Evolutionary conservation across 495 filamentous ascomycete genomes (phyloP).

Genomic region (Lentithecium fluviatile): DNA sequence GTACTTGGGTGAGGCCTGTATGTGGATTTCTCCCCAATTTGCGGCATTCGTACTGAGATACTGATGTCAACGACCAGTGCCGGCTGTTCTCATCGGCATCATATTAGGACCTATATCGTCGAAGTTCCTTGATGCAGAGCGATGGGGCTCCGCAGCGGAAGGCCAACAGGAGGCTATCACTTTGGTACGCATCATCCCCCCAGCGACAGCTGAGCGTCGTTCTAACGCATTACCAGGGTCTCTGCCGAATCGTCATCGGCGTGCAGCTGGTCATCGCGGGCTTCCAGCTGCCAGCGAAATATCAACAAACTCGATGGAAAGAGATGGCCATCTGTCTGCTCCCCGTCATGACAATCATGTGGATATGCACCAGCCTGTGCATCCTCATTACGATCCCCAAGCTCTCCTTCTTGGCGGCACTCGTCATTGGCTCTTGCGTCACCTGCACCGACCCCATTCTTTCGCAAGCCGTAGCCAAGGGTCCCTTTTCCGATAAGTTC

Average conservation of each 20-base stretch:
- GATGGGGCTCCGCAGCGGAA: constrained; percentile 22
- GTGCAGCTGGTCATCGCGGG: constrained; percentile 27
- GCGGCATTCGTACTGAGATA: too few species aligned
- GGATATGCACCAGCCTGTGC: constrained; percentile 27
- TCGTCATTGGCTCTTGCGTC: constrained; percentile 62
- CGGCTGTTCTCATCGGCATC: constrained; percentile 11
- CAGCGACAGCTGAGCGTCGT: not conserved
- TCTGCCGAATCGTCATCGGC: constrained; percentile 24
- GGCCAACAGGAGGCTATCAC: constrained; percentile 26
- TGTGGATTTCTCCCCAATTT: not conserved
- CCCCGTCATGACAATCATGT: constrained; percentile 28
- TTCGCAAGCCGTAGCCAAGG: constrained; percentile 62
- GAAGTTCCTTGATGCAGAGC: not conserved
- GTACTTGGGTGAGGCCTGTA: constrained; percentile 17
- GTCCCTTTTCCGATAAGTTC: constrained; percentile 61
- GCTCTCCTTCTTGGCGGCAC: constrained; percentile 49
- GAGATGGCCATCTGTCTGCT: constrained; percentile 28
- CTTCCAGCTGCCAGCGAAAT: constrained; percentile 27
- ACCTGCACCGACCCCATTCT: constrained; percentile 63
- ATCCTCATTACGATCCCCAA: constrained; percentile 43
- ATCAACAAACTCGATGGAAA: constrained; percentile 20
- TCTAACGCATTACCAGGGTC: constrained; percentile 4
- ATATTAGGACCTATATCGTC: constrained; percentile 10
- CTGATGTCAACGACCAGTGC: not conserved
- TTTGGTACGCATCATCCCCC: constrained; percentile 6